These are phyloP conservation scores for Fraxinus velutina DNA, from an alignment of 305 asterid genomes.

Conservation along the genomic window DNA sequence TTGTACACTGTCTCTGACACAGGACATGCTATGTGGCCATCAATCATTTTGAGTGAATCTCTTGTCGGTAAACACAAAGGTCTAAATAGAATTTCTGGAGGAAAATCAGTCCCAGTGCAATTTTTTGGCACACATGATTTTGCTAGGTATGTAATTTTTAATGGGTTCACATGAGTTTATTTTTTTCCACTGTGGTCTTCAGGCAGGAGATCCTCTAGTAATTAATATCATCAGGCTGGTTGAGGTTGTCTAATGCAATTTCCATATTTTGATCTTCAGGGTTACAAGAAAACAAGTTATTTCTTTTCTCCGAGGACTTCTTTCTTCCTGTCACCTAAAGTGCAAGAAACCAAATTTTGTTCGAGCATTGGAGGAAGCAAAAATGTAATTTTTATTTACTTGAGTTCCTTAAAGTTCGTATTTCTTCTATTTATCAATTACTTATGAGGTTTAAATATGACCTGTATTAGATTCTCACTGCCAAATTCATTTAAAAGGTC, in stretches of 20 bases:
- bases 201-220: slow-evolving; percentile 18
- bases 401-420: slow-evolving; percentile 14
- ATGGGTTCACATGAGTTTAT: slow-evolving; percentile 7
- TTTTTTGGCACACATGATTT: slow-evolving; percentile 98
- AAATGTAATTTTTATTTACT: slow-evolving; percentile 54
- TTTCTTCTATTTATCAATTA: slow-evolving; percentile 18
- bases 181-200: neutral
- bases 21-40: slow-evolving; percentile 99
- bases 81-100: slow-evolving; percentile 66
- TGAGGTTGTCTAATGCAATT: slow-evolving; percentile 16
- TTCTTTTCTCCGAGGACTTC: slow-evolving; percentile 86
- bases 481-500: neutral
- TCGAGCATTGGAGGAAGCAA: slow-evolving; percentile 86
- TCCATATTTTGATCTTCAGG: slow-evolving; percentile 46
- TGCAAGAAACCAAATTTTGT: slow-evolving; percentile 79
- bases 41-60: slow-evolving; percentile 84
- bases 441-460: slow-evolving; percentile 12
- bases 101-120: slow-evolving; percentile 81
- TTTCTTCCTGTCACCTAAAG: slow-evolving; percentile 82
- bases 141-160: slow-evolving; percentile 64
- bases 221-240: slow-evolving; percentile 5
- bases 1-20: slow-evolving; percentile 28
- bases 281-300: slow-evolving; percentile 67
- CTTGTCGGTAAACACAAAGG: slow-evolving; percentile 61
- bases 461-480: slow-evolving; percentile 13